phyloP scores from a whole-genome alignment of 768 basidiomycete genomes.

The Tricholoma matsutake region DNA sequence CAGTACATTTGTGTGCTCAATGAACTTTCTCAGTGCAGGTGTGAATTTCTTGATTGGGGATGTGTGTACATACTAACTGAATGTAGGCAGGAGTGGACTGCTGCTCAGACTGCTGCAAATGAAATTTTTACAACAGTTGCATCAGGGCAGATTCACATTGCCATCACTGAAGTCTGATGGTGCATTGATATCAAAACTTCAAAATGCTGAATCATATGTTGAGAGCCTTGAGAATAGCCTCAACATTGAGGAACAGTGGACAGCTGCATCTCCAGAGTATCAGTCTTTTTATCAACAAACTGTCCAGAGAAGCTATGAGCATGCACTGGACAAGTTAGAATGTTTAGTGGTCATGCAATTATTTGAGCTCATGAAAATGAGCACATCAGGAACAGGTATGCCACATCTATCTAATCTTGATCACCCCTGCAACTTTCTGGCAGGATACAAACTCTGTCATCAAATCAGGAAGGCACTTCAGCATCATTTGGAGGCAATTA shows the following conservation, averaged over 20 bases:
- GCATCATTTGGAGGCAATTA: constrained; percentile 19
- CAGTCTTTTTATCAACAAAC: not conserved
- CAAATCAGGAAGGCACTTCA: constrained; percentile 24
- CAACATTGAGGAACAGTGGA: not conserved
- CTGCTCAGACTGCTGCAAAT: not conserved
- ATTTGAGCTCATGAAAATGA: constrained; percentile 20
- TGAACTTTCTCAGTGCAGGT: not conserved
- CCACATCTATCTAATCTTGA: not conserved
- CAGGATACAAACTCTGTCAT: constrained; percentile 26
- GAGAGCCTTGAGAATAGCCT: not conserved
- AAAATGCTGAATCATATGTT: not conserved
- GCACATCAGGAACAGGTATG: constrained; percentile 20
- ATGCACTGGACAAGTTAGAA: constrained; percentile 18
- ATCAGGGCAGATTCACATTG: not conserved
- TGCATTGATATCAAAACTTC: not conserved
- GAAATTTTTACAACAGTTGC: not conserved
- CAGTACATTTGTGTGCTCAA: not conserved
- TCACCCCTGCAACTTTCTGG: not conserved
- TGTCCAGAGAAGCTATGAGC: constrained; percentile 6
- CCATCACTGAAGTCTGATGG: not conserved
- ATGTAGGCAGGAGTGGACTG: not conserved
- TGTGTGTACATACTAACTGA: not conserved
- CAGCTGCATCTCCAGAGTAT: not conserved
- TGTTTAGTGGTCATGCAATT: constrained; percentile 15
- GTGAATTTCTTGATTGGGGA: not conserved